Conservation (phyloP, 352 stramenopile species). For the Phytophthora cryptogea region DNA sequence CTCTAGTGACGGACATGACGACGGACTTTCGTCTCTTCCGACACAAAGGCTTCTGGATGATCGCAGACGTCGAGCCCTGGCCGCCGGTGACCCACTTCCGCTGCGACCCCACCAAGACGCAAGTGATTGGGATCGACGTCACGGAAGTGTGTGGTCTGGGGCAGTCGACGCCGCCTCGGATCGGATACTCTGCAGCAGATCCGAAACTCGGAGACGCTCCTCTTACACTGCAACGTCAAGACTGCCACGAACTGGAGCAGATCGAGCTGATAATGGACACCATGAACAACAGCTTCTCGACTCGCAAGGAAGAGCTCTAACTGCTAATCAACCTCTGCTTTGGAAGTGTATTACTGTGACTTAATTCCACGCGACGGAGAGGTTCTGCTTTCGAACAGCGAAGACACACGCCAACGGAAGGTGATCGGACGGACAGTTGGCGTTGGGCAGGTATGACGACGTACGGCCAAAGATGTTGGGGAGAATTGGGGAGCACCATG, state of each 20-base stretch:
- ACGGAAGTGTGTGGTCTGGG: conserved; percentile 33
- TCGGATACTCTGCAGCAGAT: conserved; percentile 47
- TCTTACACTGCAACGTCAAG: conserved; percentile 10
- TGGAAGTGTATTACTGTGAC: background rate
- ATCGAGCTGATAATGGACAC: no score
- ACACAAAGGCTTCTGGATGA: conserved; percentile 71
- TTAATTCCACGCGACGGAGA: conserved; percentile 62
- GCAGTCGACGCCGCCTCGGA: conserved; percentile 36
- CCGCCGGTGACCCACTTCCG: conserved; percentile 62
- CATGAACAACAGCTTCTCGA: no score
- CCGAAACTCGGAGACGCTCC: conserved; percentile 9
- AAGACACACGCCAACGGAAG: conserved; percentile 75
- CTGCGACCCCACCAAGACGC: conserved; percentile 56
- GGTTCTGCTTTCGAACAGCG: conserved; percentile 45
- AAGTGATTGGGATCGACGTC: conserved; percentile 33
- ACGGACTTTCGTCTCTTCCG: conserved; percentile 62
- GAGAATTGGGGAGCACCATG: conserved; percentile 50
- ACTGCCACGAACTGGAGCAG: no score
- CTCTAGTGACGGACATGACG: background rate
- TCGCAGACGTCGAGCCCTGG: conserved; percentile 60
- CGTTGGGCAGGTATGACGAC: conserved; percentile 69
- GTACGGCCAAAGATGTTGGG: conserved; percentile 38
- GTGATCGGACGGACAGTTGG: conserved; percentile 75
- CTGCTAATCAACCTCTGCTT: no score
- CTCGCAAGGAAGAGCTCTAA: no score